Evolutionary conservation across 2,329 filamentous ascomycete species (phyloP), one percentile per base, ranked within the genome.

Genomic region (Arthroderma sp.): DNA sequence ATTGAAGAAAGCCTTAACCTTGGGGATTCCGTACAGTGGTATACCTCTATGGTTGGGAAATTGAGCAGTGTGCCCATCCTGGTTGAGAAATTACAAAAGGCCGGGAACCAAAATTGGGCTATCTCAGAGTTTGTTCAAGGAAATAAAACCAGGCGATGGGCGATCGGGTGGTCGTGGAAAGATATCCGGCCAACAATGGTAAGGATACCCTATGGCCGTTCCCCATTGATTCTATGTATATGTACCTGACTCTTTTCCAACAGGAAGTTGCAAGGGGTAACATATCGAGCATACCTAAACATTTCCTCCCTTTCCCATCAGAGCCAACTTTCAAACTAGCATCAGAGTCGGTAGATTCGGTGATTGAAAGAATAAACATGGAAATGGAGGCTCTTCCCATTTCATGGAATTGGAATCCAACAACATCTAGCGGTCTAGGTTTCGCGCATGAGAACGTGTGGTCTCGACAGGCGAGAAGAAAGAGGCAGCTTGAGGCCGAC

Each of bases 11-110:
- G 81, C 31, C 60, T 83, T 0, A 48, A 59, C 0, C 65, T 86
- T 1, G 66, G 69, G 11, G 68, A 74, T 0, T 70, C 72, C 6
- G 78, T 94, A 0, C 75, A 77, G 48, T 98, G 91, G 91, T 96
- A 91, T 62, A 91, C 83, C 1, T 80, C 80, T 44, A 93, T 96
- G 86, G 69, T 96, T 0, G 88, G 89, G 0, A 93, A 93, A 56
- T 68, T 85, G 29, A 88, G 82, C 52, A 68, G 85, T 3, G 70
- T 82, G 1, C 67, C 70, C 0, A 62, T 82, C 0, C 66, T 94
- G 0, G 70, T 79, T 4, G 70, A 71, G 42, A 68, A 82, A 5
- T 61, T 78, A 3, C 73, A 74, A 10, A 64, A 71, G 2, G 58
- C 72, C 6, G 69, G 66, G 0, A 73, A 93, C 33, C 68, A 70